Base-by-base conservation (phyloP, 257 asterid species). In the Solanum sejunctum region DNA sequence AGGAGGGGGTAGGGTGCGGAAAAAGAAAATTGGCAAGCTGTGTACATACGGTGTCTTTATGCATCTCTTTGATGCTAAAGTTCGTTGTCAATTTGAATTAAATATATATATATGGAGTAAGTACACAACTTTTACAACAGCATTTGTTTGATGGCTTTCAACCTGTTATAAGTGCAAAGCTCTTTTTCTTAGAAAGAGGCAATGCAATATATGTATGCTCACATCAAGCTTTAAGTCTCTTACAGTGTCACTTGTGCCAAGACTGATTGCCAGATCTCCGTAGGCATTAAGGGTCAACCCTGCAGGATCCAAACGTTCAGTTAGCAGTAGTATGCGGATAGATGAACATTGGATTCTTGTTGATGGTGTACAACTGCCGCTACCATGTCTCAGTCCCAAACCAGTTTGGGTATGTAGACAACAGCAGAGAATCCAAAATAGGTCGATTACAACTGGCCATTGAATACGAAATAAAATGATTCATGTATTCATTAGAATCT, bases 231-330 rank as follows among this genome's bases (percentile, higher is more conserved):
- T 84, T 60, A 23, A 64, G 73, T 8, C 23, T 84, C 92, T 91
- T 89, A 95, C 99, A 28, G 99, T 96, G 90, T 95, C 99, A 86
- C 99, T 95, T 82, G 99, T 96, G 84, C 99, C 99, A 85, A 96
- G 95, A 88, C 98, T 95, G 83, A 96, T 91, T 26, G 97, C 99
- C 56, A 96, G 89, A 91, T 96, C 99, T 63, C 98, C 99, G 21
- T 93, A 93, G 86, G 91, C 84, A 81, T 90, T 93, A 80, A 96
- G 97, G 43, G 98, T 95, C 92, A 95, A 86, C 36, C 98, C 98
- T 95, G 55, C 85, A 86, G 69, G 81, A 49, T 72, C 85, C 21
- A 75, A 87, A 84, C 47, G 71, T 56, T 51, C 79, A 47, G 78
- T 47, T 64, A 70, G 49, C 21, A 80, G 58, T 45, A 49, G 18